Evolutionary conservation across 345 rosid genomes (phyloP).

Genomic region (Linum trigynum): DNA sequence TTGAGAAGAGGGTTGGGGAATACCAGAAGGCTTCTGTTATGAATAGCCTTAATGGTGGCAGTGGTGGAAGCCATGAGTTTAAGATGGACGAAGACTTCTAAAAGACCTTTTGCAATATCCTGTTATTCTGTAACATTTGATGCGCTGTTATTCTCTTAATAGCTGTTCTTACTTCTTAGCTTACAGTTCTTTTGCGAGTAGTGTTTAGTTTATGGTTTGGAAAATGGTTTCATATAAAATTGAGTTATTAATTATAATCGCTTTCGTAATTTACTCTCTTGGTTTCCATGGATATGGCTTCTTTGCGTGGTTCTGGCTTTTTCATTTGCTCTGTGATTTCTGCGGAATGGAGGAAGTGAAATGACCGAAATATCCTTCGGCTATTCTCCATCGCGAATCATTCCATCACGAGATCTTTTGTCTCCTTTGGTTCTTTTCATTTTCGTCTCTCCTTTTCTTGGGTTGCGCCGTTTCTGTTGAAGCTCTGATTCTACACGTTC

Average conservation of each 20-base stretch:
- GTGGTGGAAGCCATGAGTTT: slow-evolving; percentile 53
- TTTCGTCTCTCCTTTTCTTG: not conserved
- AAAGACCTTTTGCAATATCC: not conserved
- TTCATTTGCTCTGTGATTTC: not conserved
- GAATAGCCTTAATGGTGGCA: slow-evolving; percentile 52
- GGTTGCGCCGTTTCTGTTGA: not conserved
- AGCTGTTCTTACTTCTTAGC: not conserved
- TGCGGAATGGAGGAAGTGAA: not conserved
- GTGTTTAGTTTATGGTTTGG: not conserved
- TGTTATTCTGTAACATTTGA: not conserved
- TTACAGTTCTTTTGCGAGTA: not conserved
- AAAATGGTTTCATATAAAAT: not conserved
- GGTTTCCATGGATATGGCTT: not conserved
- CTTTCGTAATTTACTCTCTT: not conserved
- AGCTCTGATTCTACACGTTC: too few relatives aligned
- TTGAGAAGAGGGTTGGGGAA: slow-evolving; percentile 77
- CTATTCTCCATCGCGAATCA: not conserved
- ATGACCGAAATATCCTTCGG: not conserved
- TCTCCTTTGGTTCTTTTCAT: not conserved
- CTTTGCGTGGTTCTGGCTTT: too few relatives aligned
- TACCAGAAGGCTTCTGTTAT: slow-evolving; percentile 78
- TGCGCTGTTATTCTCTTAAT: not conserved
- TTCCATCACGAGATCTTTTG: not conserved
- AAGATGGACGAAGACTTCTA: slow-evolving; percentile 73
- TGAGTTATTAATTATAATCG: not conserved